Base-by-base conservation (phyloP, 2,329 filamentous ascomycete genomes). In the Neoascochyta sp. region DNA sequence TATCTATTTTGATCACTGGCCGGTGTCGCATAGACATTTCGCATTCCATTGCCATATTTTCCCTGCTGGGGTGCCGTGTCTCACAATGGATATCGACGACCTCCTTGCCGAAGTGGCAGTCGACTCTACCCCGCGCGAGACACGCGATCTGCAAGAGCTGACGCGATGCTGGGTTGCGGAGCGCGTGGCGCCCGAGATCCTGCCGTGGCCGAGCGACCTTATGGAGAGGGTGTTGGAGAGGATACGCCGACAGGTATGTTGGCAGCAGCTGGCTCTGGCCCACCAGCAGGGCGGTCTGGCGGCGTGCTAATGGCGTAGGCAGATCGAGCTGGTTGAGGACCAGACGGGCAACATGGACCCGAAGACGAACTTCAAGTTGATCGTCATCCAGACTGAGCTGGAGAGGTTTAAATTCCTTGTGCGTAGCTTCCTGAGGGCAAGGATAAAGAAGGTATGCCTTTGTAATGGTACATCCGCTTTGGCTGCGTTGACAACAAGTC, bases 161-260 rank as follows among this genome's bases (percentile, higher is more conserved):
- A 95, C 90, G 48, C 83, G 90, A 52, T 83, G 82, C 52, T 98
- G 90, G 90, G 78, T 95, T 24, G 86, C 90, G 23, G 93, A 98
- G 64, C 80, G 92, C 48, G 86, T 83, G 34, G 82, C 87, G 24
- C 87, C 90, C 3, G 89, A 95, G 64, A 72, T 98, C n/a, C 70
- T 96, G 21, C 77, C 81, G 65, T 96, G 80, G 65, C 75, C 82
- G 4, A 77, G 79, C 20, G 76, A 77, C 11, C 70, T 96, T 35
- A 85, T 98, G 58, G 84, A 92, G 45, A 79, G 90, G 43, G 77
- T 92, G 51, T 83, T 88, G 65, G 76, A 78, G 38, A 75, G 63
- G 33, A 54, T 66, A 18, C 31, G 55, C 28, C 42, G 39, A 40
- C 64, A 66, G 54, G 62, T 64, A 47, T 31, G 55, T 49, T 20